Base-by-base conservation (phyloP, 768 basidiomycete genomes). In the Lactarius trivialis region DNA sequence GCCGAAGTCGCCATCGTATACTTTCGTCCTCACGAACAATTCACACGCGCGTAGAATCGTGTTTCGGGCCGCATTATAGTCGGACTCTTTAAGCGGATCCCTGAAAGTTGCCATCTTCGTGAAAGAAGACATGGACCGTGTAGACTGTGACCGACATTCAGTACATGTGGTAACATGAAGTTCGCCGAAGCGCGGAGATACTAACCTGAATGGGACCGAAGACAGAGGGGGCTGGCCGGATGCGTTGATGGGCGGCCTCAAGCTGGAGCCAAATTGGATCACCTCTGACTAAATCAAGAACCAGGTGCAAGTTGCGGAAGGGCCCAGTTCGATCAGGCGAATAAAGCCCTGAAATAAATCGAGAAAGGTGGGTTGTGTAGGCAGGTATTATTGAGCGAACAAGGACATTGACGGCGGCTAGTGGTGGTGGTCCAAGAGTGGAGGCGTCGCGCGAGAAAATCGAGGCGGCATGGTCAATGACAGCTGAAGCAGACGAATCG, bases 41-140 rank as follows among this genome's bases (percentile, higher is more conserved):
- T 67, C 66, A 56, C 56, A 58, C 15, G 52, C 26, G 51, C 58
- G 50, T 34, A 67, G 41, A 21, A 62, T 60, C 17, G 56, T 49
- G 19, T 24, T 30, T 54, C 55, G 43, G 14, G 55, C 34, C 34
- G 26, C 41, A 30, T 45, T 21, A 28, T 39, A 49, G 21, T 54
- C 32, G 12, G 60, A 21, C 11, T 65, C 64, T 41, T 48, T 45
- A 15, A 21, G 50, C n/a, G 24, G 28, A 30, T 50, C 15, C 51
- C 32, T 12, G 36, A 28, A 28, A 4, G 30, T 37, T 32, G 54
- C 43, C 26, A 56, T 52, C 48, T 60, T 67, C 60, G 63, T 56
- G 56, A 65, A 63, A 36, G 63, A 66, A 51, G 64, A 64, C 63
- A 69, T 63, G 43, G 68, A 45, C 68, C 68, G 49, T 6, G 55